Conservation (phyloP, 148 eudicot genomes). For the Dysphania ambrosioides region DNA sequence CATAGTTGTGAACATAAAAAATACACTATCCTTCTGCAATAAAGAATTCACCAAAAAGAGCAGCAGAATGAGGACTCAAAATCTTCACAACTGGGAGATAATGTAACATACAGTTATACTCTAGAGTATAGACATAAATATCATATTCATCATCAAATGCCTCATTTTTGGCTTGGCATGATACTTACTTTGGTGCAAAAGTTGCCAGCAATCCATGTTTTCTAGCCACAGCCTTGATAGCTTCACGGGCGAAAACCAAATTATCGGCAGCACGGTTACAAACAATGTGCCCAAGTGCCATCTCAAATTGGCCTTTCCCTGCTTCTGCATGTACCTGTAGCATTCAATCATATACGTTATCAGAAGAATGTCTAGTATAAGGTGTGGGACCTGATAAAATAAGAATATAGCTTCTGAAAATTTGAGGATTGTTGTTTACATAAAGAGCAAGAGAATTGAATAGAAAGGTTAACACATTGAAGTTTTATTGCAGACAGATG, state of each 20-base stretch:
- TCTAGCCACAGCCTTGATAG: constrained; percentile 76
- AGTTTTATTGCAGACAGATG: neutral
- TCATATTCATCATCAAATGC: neutral
- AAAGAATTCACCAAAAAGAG: neutral
- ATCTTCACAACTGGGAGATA: neutral
- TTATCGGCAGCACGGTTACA: constrained; percentile 79
- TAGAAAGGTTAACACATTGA: neutral
- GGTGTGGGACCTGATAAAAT: neutral
- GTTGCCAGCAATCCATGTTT: constrained; percentile 90
- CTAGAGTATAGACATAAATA: neutral
- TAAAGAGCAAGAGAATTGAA: neutral
- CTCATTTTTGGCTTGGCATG: neutral
- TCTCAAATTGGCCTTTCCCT: constrained; percentile 91
- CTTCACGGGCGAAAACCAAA: constrained; percentile 71
- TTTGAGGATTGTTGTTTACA: neutral
- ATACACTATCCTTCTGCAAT: neutral
- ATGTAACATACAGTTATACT: neutral
- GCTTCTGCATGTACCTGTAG: constrained; percentile 81
- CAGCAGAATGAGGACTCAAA: neutral
- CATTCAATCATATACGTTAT: constrained; percentile 11
- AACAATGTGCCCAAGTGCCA: constrained; percentile 58
- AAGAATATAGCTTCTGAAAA: neutral
- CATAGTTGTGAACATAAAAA: neutral
- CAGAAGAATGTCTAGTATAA: neutral
- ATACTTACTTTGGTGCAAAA: constrained; percentile 86